A percentile compares a stretch with the other conserved stretches of the same genome.
Evolutionary conservation across 2,329 filamentous ascomycete species (phyloP).

Genomic region (Coleophoma crateriformis): DNA sequence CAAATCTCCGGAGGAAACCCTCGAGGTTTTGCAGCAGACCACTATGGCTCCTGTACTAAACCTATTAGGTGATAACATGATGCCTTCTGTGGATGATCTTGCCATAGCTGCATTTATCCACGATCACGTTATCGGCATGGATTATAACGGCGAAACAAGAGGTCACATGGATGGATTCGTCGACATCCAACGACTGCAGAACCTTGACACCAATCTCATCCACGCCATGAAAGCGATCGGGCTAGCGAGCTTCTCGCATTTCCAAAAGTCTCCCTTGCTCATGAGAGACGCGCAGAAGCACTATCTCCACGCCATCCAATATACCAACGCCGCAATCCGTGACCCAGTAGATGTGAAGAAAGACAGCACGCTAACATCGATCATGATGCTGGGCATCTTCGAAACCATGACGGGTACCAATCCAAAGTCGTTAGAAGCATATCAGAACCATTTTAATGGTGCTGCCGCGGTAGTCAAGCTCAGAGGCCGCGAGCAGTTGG

Average conservation of each 20-base stretch:
- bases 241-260: slow-evolving; percentile 43
- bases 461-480: slow-evolving; percentile 44
- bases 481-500: slow-evolving; percentile 42
- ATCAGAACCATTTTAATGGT: slow-evolving; percentile 48
- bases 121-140: slow-evolving; percentile 30
- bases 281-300: slow-evolving; percentile 42
- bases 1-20: not conserved
- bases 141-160: slow-evolving; percentile 30
- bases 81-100: slow-evolving; percentile 21
- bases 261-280: slow-evolving; percentile 26
- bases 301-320: slow-evolving; percentile 44
- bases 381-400: slow-evolving; percentile 48
- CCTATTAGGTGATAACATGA: slow-evolving; percentile 22
- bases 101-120: slow-evolving; percentile 19
- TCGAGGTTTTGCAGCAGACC: slow-evolving; percentile 23
- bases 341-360: slow-evolving; percentile 39
- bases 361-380: slow-evolving; percentile 48
- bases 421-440: slow-evolving; percentile 41
- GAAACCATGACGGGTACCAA: slow-evolving; percentile 45
- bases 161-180: slow-evolving; percentile 48
- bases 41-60: slow-evolving; percentile 16
- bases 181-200: slow-evolving; percentile 37
- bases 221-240: slow-evolving; percentile 48
- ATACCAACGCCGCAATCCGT: slow-evolving; percentile 44
- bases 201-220: slow-evolving; percentile 40